A percentile compares a stretch with the other conserved stretches of the same genome.
Conservation (phyloP, 75 land plant genomes). For the Sequoiadendron giganteum region DNA sequence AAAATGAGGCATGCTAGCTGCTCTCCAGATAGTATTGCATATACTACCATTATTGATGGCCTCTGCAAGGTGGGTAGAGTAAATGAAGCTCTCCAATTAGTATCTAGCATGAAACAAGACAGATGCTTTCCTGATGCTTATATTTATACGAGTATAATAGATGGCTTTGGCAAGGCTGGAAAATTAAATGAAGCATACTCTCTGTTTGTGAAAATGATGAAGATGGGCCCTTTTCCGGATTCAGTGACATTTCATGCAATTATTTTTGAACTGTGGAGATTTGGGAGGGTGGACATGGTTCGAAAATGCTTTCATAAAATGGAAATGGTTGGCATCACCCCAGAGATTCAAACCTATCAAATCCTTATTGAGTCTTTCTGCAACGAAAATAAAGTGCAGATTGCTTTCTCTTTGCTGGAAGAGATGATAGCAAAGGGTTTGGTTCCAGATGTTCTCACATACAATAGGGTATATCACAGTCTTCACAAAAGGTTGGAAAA, state of each 20-base stretch:
- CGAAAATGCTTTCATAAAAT: slow-evolving; percentile 13
- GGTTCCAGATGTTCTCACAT: slow-evolving; percentile 47
- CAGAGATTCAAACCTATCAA: not conserved
- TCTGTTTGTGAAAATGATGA: slow-evolving; percentile 32
- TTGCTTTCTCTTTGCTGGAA: slow-evolving; percentile 37
- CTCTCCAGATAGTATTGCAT: slow-evolving; percentile 43
- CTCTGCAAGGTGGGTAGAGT: slow-evolving; percentile 57
- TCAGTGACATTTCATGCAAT: slow-evolving; percentile 44
- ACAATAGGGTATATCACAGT: slow-evolving; percentile 14
- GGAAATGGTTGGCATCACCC: not conserved
- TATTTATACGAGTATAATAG: slow-evolving; percentile 37
- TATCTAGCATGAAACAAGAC: slow-evolving; percentile 24
- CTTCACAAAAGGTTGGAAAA: not conserved
- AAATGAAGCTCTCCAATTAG: slow-evolving; percentile 27
- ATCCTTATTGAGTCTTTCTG: not conserved
- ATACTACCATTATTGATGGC: slow-evolving; percentile 39
- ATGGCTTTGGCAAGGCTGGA: slow-evolving; percentile 50
- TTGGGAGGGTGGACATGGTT: slow-evolving; percentile 40
- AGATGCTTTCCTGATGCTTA: slow-evolving; percentile 7
- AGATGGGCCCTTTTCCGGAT: slow-evolving; percentile 36
- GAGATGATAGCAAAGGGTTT: slow-evolving; percentile 39
- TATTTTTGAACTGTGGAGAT: slow-evolving; percentile 46
- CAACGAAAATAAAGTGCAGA: not conserved
- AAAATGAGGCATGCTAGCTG: slow-evolving; percentile 53
- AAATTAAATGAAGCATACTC: slow-evolving; percentile 36